Conservation (phyloP, 2,329 filamentous ascomycete genomes). For the Phaeosphaeria sp. region DNA sequence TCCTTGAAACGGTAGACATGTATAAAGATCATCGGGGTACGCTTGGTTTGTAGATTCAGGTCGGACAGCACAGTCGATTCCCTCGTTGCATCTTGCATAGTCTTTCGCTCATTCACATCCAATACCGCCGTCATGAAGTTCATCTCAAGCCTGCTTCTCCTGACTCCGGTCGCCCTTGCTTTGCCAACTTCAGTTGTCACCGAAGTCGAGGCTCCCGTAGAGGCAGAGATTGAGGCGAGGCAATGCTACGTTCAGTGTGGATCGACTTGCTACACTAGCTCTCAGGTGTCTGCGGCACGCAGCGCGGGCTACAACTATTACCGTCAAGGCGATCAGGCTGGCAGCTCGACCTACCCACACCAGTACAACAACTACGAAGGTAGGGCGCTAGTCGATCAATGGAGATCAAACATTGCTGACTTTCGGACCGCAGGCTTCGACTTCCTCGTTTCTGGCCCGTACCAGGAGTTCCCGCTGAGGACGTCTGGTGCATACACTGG, state of each 20-base stretch:
- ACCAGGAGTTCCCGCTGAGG: conserved; percentile 69
- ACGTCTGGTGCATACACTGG: conserved; percentile 61
- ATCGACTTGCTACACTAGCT: conserved; percentile 58
- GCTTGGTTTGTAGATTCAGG: conserved; percentile 2
- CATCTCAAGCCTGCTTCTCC: conserved; percentile 22
- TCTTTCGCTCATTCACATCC: conserved; percentile 13
- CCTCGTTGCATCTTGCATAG: conserved; percentile 11
- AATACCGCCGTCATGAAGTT: conserved; percentile 24
- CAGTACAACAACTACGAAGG: conserved; percentile 67
- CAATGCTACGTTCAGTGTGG: conserved; percentile 63
- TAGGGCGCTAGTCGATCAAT: not conserved
- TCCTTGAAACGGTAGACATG: not conserved
- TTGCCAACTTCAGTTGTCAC: conserved; percentile 24
- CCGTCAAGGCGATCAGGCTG: conserved; percentile 45
- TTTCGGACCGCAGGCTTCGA: conserved; percentile 52
- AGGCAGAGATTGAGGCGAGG: conserved; percentile 40
- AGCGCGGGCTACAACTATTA: conserved; percentile 61
- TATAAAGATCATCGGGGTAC: conserved; percentile 11
- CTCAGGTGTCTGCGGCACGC: conserved; percentile 59
- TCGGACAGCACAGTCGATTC: conserved; percentile 8
- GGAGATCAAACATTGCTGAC: not conserved
- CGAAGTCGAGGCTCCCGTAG: conserved; percentile 8
- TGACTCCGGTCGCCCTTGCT: conserved; percentile 24
- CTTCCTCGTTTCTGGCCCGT: conserved; percentile 64
- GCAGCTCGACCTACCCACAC: conserved; percentile 62